phyloP scores from a whole-genome alignment of 2,329 filamentous ascomycete genomes.

The Aaosphaeria pasadenensis region DNA sequence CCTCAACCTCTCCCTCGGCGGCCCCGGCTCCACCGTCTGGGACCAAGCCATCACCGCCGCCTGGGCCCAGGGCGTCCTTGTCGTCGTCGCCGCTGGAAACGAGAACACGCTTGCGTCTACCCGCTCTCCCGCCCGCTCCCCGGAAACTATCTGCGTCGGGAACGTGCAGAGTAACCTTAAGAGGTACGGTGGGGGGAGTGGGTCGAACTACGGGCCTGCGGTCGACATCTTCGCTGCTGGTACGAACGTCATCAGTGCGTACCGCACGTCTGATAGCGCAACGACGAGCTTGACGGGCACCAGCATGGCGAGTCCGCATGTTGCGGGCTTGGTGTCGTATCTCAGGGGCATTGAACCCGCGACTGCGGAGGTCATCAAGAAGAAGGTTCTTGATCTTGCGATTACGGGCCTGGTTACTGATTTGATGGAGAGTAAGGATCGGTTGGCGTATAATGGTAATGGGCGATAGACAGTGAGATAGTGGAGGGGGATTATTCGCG shows the following conservation, averaged over 20 bases:
- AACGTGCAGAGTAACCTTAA: slow-evolving; percentile 25
- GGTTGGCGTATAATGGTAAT: slow-evolving; percentile 28
- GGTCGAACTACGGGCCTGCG: slow-evolving; percentile 37
- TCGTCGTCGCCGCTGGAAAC: slow-evolving; percentile 37
- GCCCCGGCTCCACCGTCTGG: slow-evolving; percentile 18
- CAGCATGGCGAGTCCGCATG: slow-evolving; percentile 65
- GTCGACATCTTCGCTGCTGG: slow-evolving; percentile 40
- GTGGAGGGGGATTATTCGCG: too few species aligned
- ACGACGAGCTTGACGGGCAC: slow-evolving; percentile 54
- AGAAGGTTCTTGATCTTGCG: slow-evolving; percentile 16
- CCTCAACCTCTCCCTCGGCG: slow-evolving; percentile 40
- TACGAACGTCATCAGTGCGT: slow-evolving; percentile 45
- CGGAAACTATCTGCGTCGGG: slow-evolving; percentile 35
- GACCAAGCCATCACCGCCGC: slow-evolving; percentile 33
- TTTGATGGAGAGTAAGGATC: slow-evolving; percentile 15
- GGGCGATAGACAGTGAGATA: slow-evolving; percentile 9
- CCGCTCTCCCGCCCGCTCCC: slow-evolving; percentile 30
- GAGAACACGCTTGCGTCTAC: slow-evolving; percentile 20
- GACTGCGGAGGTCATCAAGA: slow-evolving; percentile 16
- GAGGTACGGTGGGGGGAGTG: slow-evolving; percentile 13
- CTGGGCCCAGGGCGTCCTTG: slow-evolving; percentile 29
- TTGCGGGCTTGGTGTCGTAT: slow-evolving; percentile 67
- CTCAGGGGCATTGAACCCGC: slow-evolving; percentile 53
- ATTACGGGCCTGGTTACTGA: slow-evolving; percentile 19
- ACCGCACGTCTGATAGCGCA: slow-evolving; percentile 40